Percentiles rank a stretch among this genome's conserved stretches.
Evolutionary conservation across 2,329 filamentous ascomycete species (phyloP).

Genomic region (Cyclaneusma minus): DNA sequence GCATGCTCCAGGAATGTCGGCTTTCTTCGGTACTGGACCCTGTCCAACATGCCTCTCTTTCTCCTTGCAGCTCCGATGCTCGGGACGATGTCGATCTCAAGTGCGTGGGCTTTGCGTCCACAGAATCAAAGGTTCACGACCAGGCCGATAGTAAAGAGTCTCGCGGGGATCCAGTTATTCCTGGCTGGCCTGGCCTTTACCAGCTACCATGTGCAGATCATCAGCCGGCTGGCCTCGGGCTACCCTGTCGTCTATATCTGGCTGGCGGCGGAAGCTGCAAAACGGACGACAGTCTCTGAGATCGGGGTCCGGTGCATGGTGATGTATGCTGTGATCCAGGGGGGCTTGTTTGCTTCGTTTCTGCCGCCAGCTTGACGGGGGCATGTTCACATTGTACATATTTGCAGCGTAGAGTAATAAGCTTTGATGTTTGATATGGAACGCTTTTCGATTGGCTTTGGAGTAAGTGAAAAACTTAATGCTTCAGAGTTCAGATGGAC

Average conservation of each 20-base stretch:
- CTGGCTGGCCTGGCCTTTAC: constrained; percentile 59
- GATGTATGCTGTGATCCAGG: constrained; percentile 73
- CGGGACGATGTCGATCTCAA: constrained; percentile 47
- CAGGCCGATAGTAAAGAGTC: constrained; percentile 15
- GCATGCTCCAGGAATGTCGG: constrained; percentile 57
- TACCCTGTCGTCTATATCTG: constrained; percentile 86
- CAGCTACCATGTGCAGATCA: constrained; percentile 85
- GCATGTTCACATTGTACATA: too few relatives aligned
- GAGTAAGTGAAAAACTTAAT: too few relatives aligned
- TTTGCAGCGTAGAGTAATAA: too few relatives aligned
- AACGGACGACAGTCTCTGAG: constrained; percentile 14
- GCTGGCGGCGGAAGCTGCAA: constrained; percentile 37
- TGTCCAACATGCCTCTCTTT: constrained; percentile 77
- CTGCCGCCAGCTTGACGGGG: constrained; percentile 67
- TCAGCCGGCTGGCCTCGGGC: constrained; percentile 74
- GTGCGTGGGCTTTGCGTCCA: constrained; percentile 26
- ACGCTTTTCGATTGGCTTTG: too few relatives aligned
- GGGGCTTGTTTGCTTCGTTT: constrained; percentile 73
- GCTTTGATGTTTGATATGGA: too few relatives aligned
- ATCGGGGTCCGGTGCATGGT: constrained; percentile 41
- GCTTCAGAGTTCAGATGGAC: too few relatives aligned
- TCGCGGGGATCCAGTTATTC: constrained; percentile 59
- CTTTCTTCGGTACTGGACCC: constrained; percentile 79
- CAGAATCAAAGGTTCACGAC: constrained; percentile 5
- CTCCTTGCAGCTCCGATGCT: constrained; percentile 68